Base-by-base conservation (phyloP, 1,284 basidiomycete species). In the Apiotrichum domesticum region DNA sequence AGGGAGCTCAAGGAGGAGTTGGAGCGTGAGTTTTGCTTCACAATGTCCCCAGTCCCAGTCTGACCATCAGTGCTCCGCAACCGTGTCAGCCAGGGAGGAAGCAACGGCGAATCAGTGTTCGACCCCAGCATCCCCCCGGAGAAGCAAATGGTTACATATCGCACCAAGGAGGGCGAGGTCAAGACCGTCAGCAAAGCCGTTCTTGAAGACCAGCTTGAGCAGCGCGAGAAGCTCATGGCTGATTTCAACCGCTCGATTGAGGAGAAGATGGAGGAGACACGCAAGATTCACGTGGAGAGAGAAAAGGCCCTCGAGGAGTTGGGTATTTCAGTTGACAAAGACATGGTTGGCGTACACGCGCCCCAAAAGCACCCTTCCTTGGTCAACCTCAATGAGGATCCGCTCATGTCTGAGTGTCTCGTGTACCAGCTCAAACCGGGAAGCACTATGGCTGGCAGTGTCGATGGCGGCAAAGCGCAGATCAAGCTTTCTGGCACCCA, bases 361-460 rank as follows among this genome's bases (percentile, higher is more conserved):
- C 95, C 95, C n/a, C 98, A 97, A 81, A 92, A 87, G 84, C 92
- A 91, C 84, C 93, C 94, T 3, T 92, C 95, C 78, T 79, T 97
- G 62, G 93, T 97, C 69, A 97, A 97, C 76, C 78, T 97, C 85
- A 93, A 93, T 74, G 90, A 92, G 82, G 76, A 79, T 54, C 78
- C 78, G 15, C 66, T 79, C 52, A 79, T 79, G 78, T 77, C 73
- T 43, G 79, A 80, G 80, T 94, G 91, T 77, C 79, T 95, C 62
- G 88, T 96, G 62, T 97, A 97, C 73, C 94, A 98, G 74, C 83
- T 98, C 70, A 97, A 96, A 72, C 84, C 81, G 3, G 95, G 95
- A 3, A 83, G 80, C 61, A 95, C 90, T 0, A 82, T 87, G 66
- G 92, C 93, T 54, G 93, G 92, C 32, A 84, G 88, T 51, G 71